Percentiles rank a stretch among this genome's conserved stretches.
phyloP scores from a whole-genome alignment of 2,329 filamentous ascomycete species.

The Botrytis fabae region DNA sequence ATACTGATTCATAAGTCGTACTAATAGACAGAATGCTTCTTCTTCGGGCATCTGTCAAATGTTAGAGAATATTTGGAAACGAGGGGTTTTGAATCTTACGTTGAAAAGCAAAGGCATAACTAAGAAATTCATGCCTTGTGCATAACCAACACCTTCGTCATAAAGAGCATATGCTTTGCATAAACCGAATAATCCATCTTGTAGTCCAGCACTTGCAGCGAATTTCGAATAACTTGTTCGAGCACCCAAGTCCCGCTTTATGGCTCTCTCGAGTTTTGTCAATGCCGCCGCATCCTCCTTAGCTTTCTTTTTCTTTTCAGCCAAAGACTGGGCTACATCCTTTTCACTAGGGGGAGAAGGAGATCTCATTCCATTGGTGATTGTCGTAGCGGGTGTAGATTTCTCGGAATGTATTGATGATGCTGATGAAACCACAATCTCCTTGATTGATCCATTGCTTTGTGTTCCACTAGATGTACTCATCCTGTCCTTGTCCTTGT shows the following conservation, averaged over 20 bases:
- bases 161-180: constrained; percentile 98
- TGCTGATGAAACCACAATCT: constrained; percentile 70
- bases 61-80: constrained; percentile 32
- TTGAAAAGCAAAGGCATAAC: constrained; percentile 97
- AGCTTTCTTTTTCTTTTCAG: constrained; percentile 73
- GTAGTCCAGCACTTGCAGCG: constrained; percentile 83
- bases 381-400: constrained; percentile 61
- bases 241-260: constrained; percentile 85
- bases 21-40: constrained; percentile 91
- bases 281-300: constrained; percentile 75
- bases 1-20: constrained; percentile 96
- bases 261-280: constrained; percentile 84
- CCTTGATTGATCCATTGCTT: constrained; percentile 56
- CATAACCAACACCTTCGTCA: constrained; percentile 92
- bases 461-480: constrained; percentile 40
- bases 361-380: constrained; percentile 53
- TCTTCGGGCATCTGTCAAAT: constrained; percentile 81
- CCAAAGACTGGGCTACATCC: constrained; percentile 57
- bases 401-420: constrained; percentile 81
- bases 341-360: constrained; percentile 62
- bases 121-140: constrained; percentile 98
- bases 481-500: constrained; percentile 70
- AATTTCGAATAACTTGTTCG: constrained; percentile 97
- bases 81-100: constrained; percentile 49
- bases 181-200: constrained; percentile 90